Evolutionary conservation across 2,329 filamentous ascomycete genomes (phyloP), one percentile per base, ranked within the genome.

Genomic region (Stachybotrys chlorohalonatus): DNA sequence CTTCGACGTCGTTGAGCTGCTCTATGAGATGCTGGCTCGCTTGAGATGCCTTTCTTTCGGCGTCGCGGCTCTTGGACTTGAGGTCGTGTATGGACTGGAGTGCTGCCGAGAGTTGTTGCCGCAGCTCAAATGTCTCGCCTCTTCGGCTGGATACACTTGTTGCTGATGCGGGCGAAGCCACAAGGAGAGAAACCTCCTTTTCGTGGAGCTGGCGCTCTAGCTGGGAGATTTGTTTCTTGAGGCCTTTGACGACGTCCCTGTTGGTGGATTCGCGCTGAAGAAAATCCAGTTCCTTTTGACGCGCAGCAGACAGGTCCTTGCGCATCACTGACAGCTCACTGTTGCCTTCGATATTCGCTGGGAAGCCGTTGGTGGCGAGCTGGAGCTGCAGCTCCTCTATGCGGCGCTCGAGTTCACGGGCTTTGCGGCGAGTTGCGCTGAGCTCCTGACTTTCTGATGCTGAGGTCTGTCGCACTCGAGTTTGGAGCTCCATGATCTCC

Each of bases 171-270:
- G 76, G 75, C 11, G 76, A 75, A 42, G 62, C 59, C 24, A 71
- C 67, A 31, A 82, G 64, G 11, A 74, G 75, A 16, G 78, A 78
- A 47, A 84, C 75, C 49, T 84, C 78, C 6, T 80, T 76, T 55
- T 90, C 83, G 59, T 88, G 84, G 5, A 86, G 74, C 56, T 86
- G 81, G 47, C 80, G 79, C 65, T 90, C 86, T 15, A 90, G 76
- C 42, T 88, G 82, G 2, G 79, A 74, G 51, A 90, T 78, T 55
- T 85, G 80, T 51, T 79, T 77, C 66, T 86, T 87, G 55, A 88
- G 78, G 17, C 75, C 73, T 56, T 85, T 84, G 56, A 86, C 75
- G 1, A 75, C 71, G 32, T 86, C 80, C 60, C 84, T 86, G 59
- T 86, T 81, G 7, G 79, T 69, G 9, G 78, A 73, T 63, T 89